These are phyloP conservation scores for Diversispora epigaea DNA, from an alignment of 192 early-diverging fungal genomes.

Conservation along the genomic window DNA sequence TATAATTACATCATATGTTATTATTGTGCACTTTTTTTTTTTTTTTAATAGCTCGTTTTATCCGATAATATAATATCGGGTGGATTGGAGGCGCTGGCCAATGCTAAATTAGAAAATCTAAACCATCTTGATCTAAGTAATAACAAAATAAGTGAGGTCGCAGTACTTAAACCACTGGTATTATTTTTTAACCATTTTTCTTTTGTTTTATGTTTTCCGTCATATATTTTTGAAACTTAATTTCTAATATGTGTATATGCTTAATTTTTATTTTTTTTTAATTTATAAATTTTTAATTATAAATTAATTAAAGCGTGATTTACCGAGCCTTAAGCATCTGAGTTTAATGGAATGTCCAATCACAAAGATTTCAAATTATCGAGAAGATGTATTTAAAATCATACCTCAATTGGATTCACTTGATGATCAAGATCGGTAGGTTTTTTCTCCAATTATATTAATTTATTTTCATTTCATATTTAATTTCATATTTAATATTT, in stretches of 20 bases:
- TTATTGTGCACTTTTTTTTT: too few relatives aligned
- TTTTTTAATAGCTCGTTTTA: slow-evolving; percentile 39
- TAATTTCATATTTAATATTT: too few relatives aligned
- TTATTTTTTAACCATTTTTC: background rate
- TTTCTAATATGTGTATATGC: background rate
- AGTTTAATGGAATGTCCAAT: slow-evolving; percentile 38
- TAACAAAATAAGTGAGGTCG: slow-evolving; percentile 39
- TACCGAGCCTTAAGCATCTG: slow-evolving; percentile 41
- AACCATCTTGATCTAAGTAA: slow-evolving; percentile 42
- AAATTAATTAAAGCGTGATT: slow-evolving; percentile 23
- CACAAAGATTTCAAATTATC: slow-evolving; percentile 35
- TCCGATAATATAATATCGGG: slow-evolving; percentile 41
- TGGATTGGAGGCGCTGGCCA: slow-evolving; percentile 43
- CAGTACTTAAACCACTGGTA: slow-evolving; percentile 43
- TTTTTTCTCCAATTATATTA: background rate
- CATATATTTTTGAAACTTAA: too few relatives aligned
- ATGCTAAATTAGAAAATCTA: slow-evolving; percentile 41
- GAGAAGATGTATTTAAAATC: slow-evolving; percentile 39
- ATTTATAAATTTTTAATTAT: background rate
- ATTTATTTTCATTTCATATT: too few relatives aligned
- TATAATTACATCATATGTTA: too few relatives aligned
- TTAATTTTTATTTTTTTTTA: slow-evolving; percentile 2
- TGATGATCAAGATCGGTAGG: slow-evolving; percentile 43
- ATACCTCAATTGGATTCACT: slow-evolving; percentile 44
- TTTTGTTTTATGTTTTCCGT: background rate